Evolutionary conservation across 192 early-diverging fungal genomes (phyloP).

Genomic region (Gigaspora rosea): DNA sequence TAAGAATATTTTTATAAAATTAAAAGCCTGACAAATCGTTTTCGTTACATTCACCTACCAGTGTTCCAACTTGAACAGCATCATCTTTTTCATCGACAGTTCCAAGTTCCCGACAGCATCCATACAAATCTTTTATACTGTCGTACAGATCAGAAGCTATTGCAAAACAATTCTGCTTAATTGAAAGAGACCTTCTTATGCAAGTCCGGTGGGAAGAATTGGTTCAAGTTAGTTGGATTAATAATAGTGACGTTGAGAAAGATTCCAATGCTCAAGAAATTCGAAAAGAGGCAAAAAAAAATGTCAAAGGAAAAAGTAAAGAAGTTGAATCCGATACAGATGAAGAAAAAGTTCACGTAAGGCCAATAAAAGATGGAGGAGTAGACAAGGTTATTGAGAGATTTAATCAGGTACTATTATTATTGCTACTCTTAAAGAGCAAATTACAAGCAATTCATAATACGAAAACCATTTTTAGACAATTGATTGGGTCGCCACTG

Average conservation of each 20-base stretch:
- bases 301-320: conserved; percentile 21
- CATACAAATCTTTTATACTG: too few relatives aligned
- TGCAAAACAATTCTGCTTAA: too few relatives aligned
- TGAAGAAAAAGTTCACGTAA: background rate
- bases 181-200: too few relatives aligned
- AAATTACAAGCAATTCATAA: background rate
- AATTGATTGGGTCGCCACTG: conserved; percentile 61
- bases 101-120: too few relatives aligned
- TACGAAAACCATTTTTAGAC: conserved; percentile 26
- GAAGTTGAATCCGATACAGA: background rate
- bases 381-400: conserved; percentile 19
- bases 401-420: conserved; percentile 12
- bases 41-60: too few relatives aligned
- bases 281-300: conserved; percentile 49
- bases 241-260: background rate
- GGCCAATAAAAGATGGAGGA: background rate
- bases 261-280: conserved; percentile 22
- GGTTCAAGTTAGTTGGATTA: background rate
- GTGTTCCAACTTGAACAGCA: too few relatives aligned
- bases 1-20: too few relatives aligned
- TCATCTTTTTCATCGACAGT: too few relatives aligned
- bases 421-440: background rate
- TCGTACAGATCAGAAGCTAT: too few relatives aligned
- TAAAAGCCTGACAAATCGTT: too few relatives aligned
- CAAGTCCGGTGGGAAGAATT: conserved; percentile 9